Evolutionary conservation across 345 rosid species (phyloP).

Genomic region (Hevea brasiliensis): DNA sequence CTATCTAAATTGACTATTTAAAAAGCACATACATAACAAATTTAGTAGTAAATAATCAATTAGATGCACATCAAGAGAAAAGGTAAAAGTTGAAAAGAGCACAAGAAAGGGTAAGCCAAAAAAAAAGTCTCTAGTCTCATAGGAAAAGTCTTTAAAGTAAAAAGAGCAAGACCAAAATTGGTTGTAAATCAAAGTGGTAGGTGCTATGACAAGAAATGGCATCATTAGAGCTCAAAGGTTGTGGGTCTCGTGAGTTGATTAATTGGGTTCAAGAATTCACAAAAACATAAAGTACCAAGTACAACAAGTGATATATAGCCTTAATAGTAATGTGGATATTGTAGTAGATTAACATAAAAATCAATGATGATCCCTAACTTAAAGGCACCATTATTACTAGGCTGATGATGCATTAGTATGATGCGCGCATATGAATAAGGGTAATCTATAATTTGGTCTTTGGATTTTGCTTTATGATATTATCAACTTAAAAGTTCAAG

Average conservation of each 20-base stretch:
- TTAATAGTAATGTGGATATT: background rate
- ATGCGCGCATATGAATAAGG: too few relatives aligned
- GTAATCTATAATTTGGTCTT: too few relatives aligned
- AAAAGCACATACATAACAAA: too few relatives aligned
- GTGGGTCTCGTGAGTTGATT: constrained; percentile 17
- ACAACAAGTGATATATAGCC: background rate
- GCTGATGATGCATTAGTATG: background rate
- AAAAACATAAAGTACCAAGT: constrained; percentile 9
- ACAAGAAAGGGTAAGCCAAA: background rate
- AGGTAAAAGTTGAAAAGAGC: background rate
- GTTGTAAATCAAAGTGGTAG: constrained; percentile 9
- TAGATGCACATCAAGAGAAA: background rate
- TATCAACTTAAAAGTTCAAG: too few relatives aligned
- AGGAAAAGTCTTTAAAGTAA: constrained; percentile 14
- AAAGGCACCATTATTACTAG: background rate
- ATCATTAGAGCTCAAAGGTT: constrained; percentile 1
- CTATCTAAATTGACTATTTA: too few relatives aligned
- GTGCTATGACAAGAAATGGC: constrained; percentile 10
- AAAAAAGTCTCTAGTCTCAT: constrained; percentile 1
- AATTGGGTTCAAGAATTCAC: constrained; percentile 8
- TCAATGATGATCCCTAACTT: background rate
- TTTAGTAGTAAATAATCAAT: background rate
- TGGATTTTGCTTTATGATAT: too few relatives aligned
- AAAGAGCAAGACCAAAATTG: background rate
- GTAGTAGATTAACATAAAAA: background rate